Percentiles rank a stretch among this genome's conserved stretches.
Evolutionary conservation across 2,329 filamentous ascomycete genomes (phyloP).

Genomic region (Dactylellina haptotyla): DNA sequence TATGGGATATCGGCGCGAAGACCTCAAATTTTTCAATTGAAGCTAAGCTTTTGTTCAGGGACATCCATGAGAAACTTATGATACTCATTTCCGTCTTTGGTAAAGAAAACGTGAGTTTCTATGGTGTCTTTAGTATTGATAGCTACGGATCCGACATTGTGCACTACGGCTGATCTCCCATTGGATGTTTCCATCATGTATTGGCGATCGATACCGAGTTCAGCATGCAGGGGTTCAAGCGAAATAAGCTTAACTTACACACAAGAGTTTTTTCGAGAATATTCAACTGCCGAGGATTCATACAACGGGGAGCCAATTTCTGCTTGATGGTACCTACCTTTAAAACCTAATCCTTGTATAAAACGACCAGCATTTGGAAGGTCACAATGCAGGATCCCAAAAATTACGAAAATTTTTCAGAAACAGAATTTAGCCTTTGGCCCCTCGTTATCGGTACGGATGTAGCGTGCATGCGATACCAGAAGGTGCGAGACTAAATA

Average conservation of each 20-base stretch:
- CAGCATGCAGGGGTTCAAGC: slow-evolving; percentile 13
- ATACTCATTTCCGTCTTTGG: no score
- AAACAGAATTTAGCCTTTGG: neutral
- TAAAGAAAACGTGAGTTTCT: no score
- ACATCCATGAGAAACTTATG: no score
- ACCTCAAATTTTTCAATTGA: no score
- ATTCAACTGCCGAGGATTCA: slow-evolving; percentile 20
- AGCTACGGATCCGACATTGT: neutral
- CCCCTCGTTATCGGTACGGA: neutral
- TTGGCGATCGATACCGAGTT: slow-evolving; percentile 11
- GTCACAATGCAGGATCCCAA: neutral
- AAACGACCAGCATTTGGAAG: neutral
- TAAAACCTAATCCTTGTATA: neutral
- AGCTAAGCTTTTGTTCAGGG: no score
- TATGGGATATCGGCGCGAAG: no score
- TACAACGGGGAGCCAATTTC: neutral
- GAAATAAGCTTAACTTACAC: slow-evolving; percentile 24
- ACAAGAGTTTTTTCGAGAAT: neutral
- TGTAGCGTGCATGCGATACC: neutral
- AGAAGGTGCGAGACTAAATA: neutral
- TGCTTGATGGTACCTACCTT: neutral
- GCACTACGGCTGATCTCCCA: slow-evolving; percentile 8
- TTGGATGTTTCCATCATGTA: slow-evolving; percentile 7
- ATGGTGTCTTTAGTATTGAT: no score
- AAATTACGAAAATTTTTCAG: neutral